Percentiles rank a stretch among this genome's conserved stretches.
phyloP scores from a whole-genome alignment of 2,329 filamentous ascomycete species.

The Rutstroemia sp. region DNA sequence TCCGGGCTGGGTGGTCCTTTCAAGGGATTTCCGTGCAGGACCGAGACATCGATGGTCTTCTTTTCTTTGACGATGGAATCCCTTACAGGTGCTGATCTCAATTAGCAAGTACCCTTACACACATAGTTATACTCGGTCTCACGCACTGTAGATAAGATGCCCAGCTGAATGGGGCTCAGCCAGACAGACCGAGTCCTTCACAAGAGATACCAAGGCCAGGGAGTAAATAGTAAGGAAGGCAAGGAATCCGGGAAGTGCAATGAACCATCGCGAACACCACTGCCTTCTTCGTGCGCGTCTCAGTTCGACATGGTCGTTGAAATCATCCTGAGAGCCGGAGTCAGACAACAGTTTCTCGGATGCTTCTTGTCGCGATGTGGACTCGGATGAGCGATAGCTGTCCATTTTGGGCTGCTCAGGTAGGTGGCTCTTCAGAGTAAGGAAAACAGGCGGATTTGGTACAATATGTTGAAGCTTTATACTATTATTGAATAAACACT shows the following conservation, averaged over 20 bases:
- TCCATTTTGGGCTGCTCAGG: too few relatives aligned
- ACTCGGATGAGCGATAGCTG: too few relatives aligned
- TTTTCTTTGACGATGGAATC: not conserved
- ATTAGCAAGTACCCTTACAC: not conserved
- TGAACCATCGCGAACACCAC: not conserved
- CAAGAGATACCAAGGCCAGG: too few relatives aligned
- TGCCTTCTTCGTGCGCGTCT: not conserved
- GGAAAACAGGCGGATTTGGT: too few relatives aligned
- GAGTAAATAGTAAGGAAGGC: not conserved
- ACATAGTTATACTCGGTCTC: not conserved
- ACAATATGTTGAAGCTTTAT: too few relatives aligned
- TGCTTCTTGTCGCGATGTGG: too few relatives aligned
- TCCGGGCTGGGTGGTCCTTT: constrained; percentile 3
- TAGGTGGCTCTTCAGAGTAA: too few relatives aligned
- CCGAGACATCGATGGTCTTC: not conserved
- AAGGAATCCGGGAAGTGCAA: not conserved
- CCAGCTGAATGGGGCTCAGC: too few relatives aligned
- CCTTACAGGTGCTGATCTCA: not conserved
- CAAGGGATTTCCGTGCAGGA: not conserved
- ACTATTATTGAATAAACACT: too few relatives aligned
- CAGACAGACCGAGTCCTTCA: too few relatives aligned
- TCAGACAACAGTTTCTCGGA: too few relatives aligned
- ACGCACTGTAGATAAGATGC: not conserved
- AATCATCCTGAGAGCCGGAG: too few relatives aligned
- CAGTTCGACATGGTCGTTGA: not conserved